These are phyloP conservation scores for Yamadazyma blattariae DNA, from an alignment of 1,139 yeast species.

Conservation along the genomic window DNA sequence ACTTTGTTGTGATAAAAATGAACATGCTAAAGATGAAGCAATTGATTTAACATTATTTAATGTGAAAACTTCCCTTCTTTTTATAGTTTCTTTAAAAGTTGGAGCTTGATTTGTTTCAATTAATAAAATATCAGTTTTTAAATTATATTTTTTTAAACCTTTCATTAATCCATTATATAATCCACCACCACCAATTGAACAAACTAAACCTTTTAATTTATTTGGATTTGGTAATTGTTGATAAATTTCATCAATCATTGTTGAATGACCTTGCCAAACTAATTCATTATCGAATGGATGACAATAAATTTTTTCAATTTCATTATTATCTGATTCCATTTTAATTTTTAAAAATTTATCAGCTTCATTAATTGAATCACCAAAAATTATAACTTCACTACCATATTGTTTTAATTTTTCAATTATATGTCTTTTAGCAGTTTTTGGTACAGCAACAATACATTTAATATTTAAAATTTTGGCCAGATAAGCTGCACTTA, in stretches of 20 bases:
- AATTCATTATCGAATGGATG: constrained; percentile 41
- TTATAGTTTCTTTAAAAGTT: constrained; percentile 31
- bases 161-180: constrained; percentile 36
- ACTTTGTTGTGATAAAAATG: constrained; percentile 31
- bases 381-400: constrained; percentile 30
- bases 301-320: constrained; percentile 29
- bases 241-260: constrained; percentile 31
- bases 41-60: constrained; percentile 29
- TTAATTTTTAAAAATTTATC: constrained; percentile 25
- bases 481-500: constrained; percentile 42
- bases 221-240: constrained; percentile 19
- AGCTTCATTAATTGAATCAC: constrained; percentile 37
- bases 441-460: constrained; percentile 38
- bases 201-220: constrained; percentile 33
- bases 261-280: constrained; percentile 41
- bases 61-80: constrained; percentile 24
- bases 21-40: constrained; percentile 42
- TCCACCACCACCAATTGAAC: constrained; percentile 46
- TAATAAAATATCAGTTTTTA: constrained; percentile 25
- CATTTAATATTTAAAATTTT: constrained; percentile 25
- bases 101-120: constrained; percentile 42
- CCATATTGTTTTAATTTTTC: constrained; percentile 23
- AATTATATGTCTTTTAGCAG: constrained; percentile 24
- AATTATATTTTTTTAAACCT: constrained; percentile 24
- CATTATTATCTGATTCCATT: constrained; percentile 16